Base-by-base conservation (phyloP, 805 yeast species). In the Clavispora carvajalis region DNA sequence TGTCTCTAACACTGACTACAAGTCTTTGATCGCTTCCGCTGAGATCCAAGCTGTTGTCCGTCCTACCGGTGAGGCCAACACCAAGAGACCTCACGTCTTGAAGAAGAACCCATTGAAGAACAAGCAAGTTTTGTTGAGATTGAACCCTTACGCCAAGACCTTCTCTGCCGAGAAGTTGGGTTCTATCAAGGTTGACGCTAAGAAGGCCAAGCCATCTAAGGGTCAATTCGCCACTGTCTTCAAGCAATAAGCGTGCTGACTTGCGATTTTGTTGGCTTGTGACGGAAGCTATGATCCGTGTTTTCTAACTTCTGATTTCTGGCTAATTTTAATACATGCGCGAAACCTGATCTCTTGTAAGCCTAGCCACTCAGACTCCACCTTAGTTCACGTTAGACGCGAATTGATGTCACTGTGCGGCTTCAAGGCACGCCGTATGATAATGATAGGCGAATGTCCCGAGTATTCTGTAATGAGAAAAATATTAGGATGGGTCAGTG, bases 61-160 rank as follows among this genome's bases (percentile, higher is more conserved):
- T 79, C 88, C 95, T 68, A 95, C 96, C 69, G 95, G 95, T 64
- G 93, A 85, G 73, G 75, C 93, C 63, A 76, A 82, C 67, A 90
- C 86, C 73, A 88, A 90, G 90, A 89, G 91, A 91, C 87, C 90
- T 95, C 88, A 85, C 81, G 95, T 87, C 70, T 82, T 82, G 74
- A 93, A 93, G 96, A 90, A 51, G 55, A 58, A 57, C 62, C 62
- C 96, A 74, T 84, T 89, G 71, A 91, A 88, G 93, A 93, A 93
- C 97, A 90, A 88, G 83, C 95, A 88, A 79, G 91, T 90, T 65
- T 76, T 89, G 71, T 82, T 89, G 73, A 88, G 97, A 81, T 85
- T 93, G 74, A 93, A 93, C 96, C 99, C 99, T 59, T 93, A 93
- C 83, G 98, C 99, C 63, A 88, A 87, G 85, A 95, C 91, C 62